Percentiles rank a stretch among this genome's conserved stretches.
Evolutionary conservation across 2,329 filamentous ascomycete genomes (phyloP).

Genomic region (Aspergillus japonicus): DNA sequence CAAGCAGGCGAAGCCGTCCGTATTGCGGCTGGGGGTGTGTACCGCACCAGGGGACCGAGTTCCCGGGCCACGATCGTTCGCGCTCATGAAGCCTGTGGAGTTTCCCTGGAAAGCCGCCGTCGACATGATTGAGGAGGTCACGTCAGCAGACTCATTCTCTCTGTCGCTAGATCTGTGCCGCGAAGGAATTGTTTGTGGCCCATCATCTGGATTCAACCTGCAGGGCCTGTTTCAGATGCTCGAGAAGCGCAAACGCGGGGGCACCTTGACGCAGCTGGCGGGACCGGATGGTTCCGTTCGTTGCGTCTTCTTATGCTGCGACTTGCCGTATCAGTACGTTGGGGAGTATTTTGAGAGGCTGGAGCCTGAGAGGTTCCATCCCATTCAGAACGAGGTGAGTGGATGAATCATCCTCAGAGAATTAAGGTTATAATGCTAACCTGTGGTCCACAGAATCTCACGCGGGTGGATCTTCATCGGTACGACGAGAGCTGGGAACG

Average conservation of each 20-base stretch:
- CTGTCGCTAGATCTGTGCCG: slow-evolving; percentile 56
- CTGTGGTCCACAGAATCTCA: slow-evolving; percentile 40
- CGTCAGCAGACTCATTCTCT: slow-evolving; percentile 54
- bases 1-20: slow-evolving; percentile 46
- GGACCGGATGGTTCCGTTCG: slow-evolving; percentile 49
- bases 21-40: slow-evolving; percentile 49
- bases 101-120: slow-evolving; percentile 60
- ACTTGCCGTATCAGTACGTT: slow-evolving; percentile 64
- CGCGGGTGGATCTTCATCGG: slow-evolving; percentile 52
- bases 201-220: slow-evolving; percentile 61
- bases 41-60: slow-evolving; percentile 58
- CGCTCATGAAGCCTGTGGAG: slow-evolving; percentile 50
- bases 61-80: slow-evolving; percentile 57
- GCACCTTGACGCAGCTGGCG: slow-evolving; percentile 46
- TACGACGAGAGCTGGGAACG: slow-evolving; percentile 59
- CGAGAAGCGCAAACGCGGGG: slow-evolving; percentile 48
- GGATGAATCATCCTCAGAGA: slow-evolving; percentile 3
- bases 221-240: slow-evolving; percentile 53
- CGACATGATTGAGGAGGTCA: slow-evolving; percentile 58
- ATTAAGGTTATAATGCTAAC: slow-evolving; percentile 6
- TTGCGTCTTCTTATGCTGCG: slow-evolving; percentile 62
- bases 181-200: slow-evolving; percentile 59
- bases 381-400: slow-evolving; percentile 48
- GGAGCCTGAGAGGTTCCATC: slow-evolving; percentile 48
- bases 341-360: slow-evolving; percentile 61